Evolutionary conservation across 2,329 filamentous ascomycete genomes (phyloP), one percentile per base, ranked within the genome.

Genomic region (Metarhizium guizhouense): DNA sequence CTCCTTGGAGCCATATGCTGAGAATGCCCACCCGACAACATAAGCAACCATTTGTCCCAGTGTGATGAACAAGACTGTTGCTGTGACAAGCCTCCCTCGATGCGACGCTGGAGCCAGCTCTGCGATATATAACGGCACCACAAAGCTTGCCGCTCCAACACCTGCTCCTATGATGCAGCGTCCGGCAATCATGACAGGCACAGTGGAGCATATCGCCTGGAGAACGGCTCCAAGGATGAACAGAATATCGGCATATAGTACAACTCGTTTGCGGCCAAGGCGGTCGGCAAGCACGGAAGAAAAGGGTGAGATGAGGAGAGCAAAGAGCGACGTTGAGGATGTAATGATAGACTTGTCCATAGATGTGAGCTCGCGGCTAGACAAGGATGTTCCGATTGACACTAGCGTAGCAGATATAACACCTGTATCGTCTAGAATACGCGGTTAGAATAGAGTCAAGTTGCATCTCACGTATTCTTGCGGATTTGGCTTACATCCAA

Each of bases 11-110:
- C 75, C 80, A 56, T 76, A 75, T 55, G 80, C 77, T 6, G 83
- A 79, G 50, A 95, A 86, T 0, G 78, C 69, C 87, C 88, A 96
- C 1, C 93, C 93, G 6, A 91, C 73, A 2, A 95, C 68, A 69
- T 96, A 96, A 2, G 93, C 92, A 20, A 95, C 81, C 2, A 96
- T 88, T 71, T 96, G 92, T 0, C 93, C 93, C 11, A 88, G 76
- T 0, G 92, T 96, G 56, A 96, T 86, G 62, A 95, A 91, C 25
- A 96, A 74, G 30, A 87, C 84, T 57, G 90, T 86, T 55, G 94
- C 81, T 1, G 90, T 95, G 4, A 96, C 87, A 45, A 97, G 74
- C 45, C 88, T 76, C 14, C 93, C 93, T 54, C 93, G 77, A 58
- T 88, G 83, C 25, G 83, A 78, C 2, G 88, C 83, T 0, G 93